A percentile compares a stretch with the other conserved stretches of the same genome.
phyloP scores from a whole-genome alignment of 2,329 filamentous ascomycete genomes.

The Tolypocladium nubicola region DNA sequence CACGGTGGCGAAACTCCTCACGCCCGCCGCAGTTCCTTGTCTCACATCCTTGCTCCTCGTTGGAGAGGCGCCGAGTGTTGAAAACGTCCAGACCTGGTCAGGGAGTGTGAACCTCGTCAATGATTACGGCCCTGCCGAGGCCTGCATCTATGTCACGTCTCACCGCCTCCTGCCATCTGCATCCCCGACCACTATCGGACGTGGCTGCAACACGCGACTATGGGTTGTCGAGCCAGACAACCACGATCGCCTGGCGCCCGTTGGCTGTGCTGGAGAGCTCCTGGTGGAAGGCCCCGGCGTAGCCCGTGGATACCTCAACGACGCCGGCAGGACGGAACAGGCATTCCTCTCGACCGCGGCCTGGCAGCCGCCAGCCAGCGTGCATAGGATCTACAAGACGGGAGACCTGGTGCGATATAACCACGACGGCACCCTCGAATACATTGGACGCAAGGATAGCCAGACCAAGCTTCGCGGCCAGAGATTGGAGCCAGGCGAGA shows the following conservation, averaged over 20 bases:
- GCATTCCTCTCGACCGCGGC: not conserved
- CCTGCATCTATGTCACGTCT: not conserved
- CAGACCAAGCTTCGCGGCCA: slow-evolving; percentile 8
- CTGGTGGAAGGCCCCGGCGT: slow-evolving; percentile 1
- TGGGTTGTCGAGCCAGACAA: slow-evolving; percentile 2
- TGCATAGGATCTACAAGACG: slow-evolving; percentile 5
- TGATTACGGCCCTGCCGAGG: not conserved
- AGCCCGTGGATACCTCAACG: slow-evolving; percentile 1
- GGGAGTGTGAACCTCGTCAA: not conserved
- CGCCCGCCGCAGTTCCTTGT: not conserved
- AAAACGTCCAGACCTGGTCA: not conserved
- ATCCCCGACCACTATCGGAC: slow-evolving; percentile 1
- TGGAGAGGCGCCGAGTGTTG: not conserved
- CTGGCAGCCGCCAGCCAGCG: not conserved
- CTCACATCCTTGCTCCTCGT: not conserved
- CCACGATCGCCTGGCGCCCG: not conserved
- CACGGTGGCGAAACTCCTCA: not conserved
- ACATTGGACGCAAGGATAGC: not conserved
- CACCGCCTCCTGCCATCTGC: not conserved
- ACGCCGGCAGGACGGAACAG: not conserved
- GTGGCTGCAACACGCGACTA: not conserved
- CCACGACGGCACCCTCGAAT: slow-evolving; percentile 7
- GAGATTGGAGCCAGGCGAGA: slow-evolving; percentile 8
- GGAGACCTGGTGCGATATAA: slow-evolving; percentile 9
- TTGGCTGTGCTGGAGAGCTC: slow-evolving; percentile 3